A percentile compares a stretch with the other conserved stretches of the same genome.
phyloP scores from a whole-genome alignment of 441 rosid species.

The Eutrema salsugineum region DNA sequence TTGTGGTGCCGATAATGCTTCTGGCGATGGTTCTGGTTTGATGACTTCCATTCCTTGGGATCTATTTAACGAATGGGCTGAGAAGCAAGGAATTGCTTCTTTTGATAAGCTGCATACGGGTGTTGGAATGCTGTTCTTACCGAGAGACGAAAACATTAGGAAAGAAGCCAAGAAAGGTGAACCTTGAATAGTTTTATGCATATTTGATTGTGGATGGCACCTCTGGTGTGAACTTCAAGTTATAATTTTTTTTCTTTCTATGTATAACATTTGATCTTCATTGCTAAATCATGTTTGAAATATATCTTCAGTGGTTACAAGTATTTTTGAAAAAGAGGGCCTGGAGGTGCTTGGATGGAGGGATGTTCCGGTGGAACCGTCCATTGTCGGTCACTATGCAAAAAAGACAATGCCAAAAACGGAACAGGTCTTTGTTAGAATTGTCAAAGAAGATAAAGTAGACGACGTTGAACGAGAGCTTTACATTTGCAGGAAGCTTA shows the following conservation, averaged over 20 bases:
- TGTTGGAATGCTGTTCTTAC: constrained; percentile 96
- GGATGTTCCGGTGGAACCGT: constrained; percentile 81
- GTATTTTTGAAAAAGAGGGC: constrained; percentile 90
- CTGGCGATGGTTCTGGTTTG: constrained; percentile 97
- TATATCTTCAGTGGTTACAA: constrained; percentile 60
- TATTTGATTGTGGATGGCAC: constrained; percentile 7
- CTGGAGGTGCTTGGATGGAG: constrained; percentile 99
- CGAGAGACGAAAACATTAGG: constrained; percentile 55
- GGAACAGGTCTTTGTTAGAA: constrained; percentile 95
- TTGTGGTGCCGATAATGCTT: constrained; percentile 98
- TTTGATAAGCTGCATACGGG: constrained; percentile 88
- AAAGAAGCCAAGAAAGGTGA: constrained; percentile 87
- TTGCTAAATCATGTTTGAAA: constrained; percentile 22
- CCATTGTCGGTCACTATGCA: constrained; percentile 91
- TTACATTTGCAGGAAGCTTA: constrained; percentile 94
- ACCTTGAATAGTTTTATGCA: constrained; percentile 6
- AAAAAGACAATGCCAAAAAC: constrained; percentile 91
- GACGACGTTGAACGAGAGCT: constrained; percentile 97
- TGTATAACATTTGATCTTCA: background rate
- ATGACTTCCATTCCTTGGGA: constrained; percentile 99
- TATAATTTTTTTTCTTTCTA: background rate
- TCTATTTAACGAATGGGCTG: constrained; percentile 79
- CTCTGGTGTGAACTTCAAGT: background rate
- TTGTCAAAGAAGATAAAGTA: constrained; percentile 79
- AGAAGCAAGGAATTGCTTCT: constrained; percentile 63